Evolutionary conservation across 371 early-diverging fungal species (phyloP).

Genomic region (Mucor velutinosus): DNA sequence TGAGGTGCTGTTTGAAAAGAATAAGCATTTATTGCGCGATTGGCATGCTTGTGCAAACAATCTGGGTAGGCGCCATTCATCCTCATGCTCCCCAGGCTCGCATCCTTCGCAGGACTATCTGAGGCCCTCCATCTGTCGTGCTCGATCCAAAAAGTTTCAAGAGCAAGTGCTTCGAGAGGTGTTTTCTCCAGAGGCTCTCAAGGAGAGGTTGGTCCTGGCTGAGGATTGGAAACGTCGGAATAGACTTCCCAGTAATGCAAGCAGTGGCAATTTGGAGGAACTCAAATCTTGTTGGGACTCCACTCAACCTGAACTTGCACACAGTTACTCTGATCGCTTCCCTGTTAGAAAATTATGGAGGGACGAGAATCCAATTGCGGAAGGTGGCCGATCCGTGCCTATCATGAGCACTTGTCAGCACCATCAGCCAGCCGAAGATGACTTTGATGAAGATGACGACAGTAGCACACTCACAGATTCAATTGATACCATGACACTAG

Average conservation of each 20-base stretch:
- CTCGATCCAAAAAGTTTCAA: conserved; percentile 36
- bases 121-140: background rate
- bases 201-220: conserved; percentile 53
- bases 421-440: background rate
- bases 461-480: background rate
- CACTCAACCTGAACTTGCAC: conserved; percentile 7
- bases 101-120: conserved; percentile 9
- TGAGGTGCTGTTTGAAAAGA: conserved; percentile 79
- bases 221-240: conserved; percentile 35
- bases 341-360: conserved; percentile 1
- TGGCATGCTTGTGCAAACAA: conserved; percentile 35
- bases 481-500: background rate
- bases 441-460: conserved; percentile 5
- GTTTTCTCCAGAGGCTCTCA: conserved; percentile 70
- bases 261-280: background rate
- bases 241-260: background rate
- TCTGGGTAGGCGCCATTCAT: conserved; percentile 10
- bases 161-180: conserved; percentile 79
- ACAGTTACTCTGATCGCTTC: conserved; percentile 15
- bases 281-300: background rate
- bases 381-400: conserved; percentile 29
- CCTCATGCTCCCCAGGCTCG: conserved; percentile 9
- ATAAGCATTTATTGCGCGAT: conserved; percentile 70
- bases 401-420: conserved; percentile 10
- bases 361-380: conserved; percentile 15